Conservation (phyloP, 768 basidiomycete genomes). For the Rhodotorula sphaerocarpa region DNA sequence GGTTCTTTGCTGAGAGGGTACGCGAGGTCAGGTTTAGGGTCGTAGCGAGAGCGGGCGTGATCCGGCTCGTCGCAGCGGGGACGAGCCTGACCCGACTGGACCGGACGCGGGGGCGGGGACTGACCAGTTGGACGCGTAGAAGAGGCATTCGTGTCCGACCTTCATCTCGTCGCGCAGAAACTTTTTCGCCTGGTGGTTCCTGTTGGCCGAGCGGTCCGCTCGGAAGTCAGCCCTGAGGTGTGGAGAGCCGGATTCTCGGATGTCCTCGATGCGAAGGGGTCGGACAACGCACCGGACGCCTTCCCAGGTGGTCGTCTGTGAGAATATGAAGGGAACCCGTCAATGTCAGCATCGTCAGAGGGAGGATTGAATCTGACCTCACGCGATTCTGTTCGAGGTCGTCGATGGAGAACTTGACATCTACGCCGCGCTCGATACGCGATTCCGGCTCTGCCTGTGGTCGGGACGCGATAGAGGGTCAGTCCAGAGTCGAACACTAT, state of each 20-base stretch:
- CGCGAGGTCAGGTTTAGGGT: neutral
- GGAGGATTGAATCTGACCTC: neutral
- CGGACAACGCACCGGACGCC: constrained; percentile 16
- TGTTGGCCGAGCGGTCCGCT: neutral
- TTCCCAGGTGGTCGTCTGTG: constrained; percentile 28
- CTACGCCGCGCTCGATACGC: constrained; percentile 57
- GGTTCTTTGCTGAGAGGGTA: neutral
- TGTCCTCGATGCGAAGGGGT: neutral
- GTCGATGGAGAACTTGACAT: constrained; percentile 84
- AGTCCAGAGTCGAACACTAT: neutral
- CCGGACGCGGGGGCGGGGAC: neutral
- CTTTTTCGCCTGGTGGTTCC: constrained; percentile 37
- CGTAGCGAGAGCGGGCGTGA: too few species aligned
- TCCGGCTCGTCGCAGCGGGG: neutral
- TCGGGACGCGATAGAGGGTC: too few species aligned
- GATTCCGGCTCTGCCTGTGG: constrained; percentile 50
- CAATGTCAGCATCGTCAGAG: neutral
- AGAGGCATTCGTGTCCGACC: constrained; percentile 24
- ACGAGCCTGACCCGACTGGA: constrained; percentile 44
- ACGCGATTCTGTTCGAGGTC: constrained; percentile 59
- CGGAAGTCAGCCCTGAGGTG: too few species aligned
- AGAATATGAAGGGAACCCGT: rapidly evolving
- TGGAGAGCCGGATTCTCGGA: neutral
- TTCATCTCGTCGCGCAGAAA: constrained; percentile 32
- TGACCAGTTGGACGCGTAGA: constrained; percentile 76